These are phyloP conservation scores for Hygrocybe punicea DNA, from an alignment of 768 basidiomycete genomes.

Conservation along the genomic window DNA sequence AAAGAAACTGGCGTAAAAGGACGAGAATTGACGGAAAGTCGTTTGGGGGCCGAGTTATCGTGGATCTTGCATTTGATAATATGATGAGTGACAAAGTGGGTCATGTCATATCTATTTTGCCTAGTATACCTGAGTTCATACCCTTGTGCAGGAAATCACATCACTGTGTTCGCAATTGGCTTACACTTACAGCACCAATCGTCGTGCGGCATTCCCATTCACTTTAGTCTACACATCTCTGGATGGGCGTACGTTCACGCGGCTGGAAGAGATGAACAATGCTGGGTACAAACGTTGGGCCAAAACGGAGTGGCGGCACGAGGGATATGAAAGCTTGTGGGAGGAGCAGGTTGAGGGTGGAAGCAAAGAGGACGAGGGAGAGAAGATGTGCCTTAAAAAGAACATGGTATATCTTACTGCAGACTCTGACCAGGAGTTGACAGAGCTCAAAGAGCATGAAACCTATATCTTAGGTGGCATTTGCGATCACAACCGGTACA, in stretches of 20 bases:
- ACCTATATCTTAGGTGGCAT: constrained; percentile 96
- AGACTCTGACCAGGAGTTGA: constrained; percentile 82
- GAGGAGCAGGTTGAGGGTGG: not conserved
- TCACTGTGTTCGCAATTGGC: constrained; percentile 87
- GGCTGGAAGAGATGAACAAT: constrained; percentile 62
- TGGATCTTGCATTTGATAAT: constrained; percentile 92
- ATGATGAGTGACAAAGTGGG: constrained; percentile 90
- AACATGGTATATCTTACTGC: constrained; percentile 90
- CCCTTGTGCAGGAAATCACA: constrained; percentile 68
- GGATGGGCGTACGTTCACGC: constrained; percentile 60
- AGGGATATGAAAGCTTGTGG: constrained; percentile 73
- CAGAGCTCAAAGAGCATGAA: constrained; percentile 77
- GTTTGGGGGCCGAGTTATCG: constrained; percentile 59
- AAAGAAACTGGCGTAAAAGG: constrained; percentile 40
- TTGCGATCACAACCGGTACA: constrained; percentile 94
- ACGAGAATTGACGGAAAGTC: constrained; percentile 28
- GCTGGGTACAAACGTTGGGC: constrained; percentile 77
- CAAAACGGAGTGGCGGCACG: constrained; percentile 78
- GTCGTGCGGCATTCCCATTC: constrained; percentile 67
- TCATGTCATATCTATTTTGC: constrained; percentile 1
- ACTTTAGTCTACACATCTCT: constrained; percentile 77
- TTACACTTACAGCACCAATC: constrained; percentile 89
- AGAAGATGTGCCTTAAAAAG: constrained; percentile 31
- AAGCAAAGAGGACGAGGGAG: not conserved
- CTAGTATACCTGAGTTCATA: constrained; percentile 12